These are phyloP conservation scores for Cucumis cinereus DNA, from an alignment of 306 rosid genomes.

Conservation along the genomic window DNA sequence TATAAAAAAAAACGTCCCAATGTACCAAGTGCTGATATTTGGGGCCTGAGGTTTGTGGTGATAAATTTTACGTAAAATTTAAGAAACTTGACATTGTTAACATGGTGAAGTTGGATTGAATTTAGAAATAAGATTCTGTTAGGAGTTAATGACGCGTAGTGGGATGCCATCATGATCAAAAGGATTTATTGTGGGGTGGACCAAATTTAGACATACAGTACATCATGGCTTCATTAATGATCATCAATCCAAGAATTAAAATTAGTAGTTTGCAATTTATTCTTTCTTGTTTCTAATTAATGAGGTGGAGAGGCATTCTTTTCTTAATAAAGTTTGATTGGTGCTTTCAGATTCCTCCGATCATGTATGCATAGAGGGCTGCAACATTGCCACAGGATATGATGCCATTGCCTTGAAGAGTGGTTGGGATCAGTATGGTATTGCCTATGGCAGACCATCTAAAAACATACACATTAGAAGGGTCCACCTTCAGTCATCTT, in stretches of 20 bases:
- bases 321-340: neutral
- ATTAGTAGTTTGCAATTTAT: neutral
- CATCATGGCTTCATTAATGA: neutral
- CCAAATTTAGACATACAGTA: neutral
- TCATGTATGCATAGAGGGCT: slow-evolving; percentile 81
- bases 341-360: slow-evolving; percentile 75
- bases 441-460: slow-evolving; percentile 77
- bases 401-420: slow-evolving; percentile 88
- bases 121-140: neutral
- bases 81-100: neutral
- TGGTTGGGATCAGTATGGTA: slow-evolving; percentile 99
- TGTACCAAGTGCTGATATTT: neutral
- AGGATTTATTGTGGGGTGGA: neutral
- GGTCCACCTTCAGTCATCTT: slow-evolving; percentile 51
- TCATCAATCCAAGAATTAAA: neutral
- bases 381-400: slow-evolving; percentile 52
- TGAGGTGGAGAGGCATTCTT: neutral
- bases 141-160: neutral
- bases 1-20: neutral
- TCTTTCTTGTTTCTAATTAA: neutral
- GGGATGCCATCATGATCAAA: neutral
- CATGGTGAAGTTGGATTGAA: neutral
- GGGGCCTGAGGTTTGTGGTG: neutral
- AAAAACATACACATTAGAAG: slow-evolving; percentile 62
- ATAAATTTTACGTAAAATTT: neutral